A percentile compares a stretch with the other conserved stretches of the same genome.
These are phyloP conservation scores for Sphagnum magellanicum DNA, from an alignment of 228 moss, liverwort and hornwort species.

Conservation along the genomic window DNA sequence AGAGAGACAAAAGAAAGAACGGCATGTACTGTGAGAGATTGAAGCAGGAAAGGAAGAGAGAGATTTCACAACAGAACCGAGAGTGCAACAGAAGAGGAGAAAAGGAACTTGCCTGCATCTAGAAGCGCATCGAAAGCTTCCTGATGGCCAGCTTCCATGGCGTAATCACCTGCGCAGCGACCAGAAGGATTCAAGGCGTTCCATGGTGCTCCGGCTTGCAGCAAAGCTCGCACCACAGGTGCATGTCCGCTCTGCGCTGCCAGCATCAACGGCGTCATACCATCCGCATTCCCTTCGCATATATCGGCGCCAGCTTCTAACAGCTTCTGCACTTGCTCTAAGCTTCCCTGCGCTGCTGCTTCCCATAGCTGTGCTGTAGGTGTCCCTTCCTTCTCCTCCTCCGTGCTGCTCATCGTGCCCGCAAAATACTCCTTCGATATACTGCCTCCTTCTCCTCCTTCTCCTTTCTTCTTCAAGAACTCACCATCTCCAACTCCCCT, in stretches of 20 bases:
- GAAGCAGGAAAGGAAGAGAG: too few relatives aligned
- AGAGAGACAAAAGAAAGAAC: too few relatives aligned
- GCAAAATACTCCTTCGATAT: too few relatives aligned
- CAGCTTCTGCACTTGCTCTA: conserved; percentile 22
- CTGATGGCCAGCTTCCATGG: conserved; percentile 84
- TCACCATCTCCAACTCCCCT: too few relatives aligned
- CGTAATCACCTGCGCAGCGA: conserved; percentile 80
- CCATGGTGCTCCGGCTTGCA: conserved; percentile 90
- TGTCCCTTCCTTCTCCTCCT: too few relatives aligned
- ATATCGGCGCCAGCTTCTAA: conserved; percentile 25
- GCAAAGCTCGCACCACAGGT: conserved; percentile 39
- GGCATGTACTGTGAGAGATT: too few relatives aligned
- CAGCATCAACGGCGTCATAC: conserved; percentile 49
- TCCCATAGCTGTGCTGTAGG: conserved; percentile 12
- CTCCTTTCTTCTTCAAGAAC: too few relatives aligned
- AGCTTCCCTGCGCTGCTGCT: conserved; percentile 33
- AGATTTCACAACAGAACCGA: too few relatives aligned
- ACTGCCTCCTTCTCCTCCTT: too few relatives aligned
- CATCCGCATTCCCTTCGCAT: conserved; percentile 30
- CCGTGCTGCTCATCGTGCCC: too few relatives aligned
- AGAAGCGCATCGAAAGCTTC: conserved; percentile 71
- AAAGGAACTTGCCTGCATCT: conserved; percentile 47
- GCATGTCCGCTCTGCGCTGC: conserved; percentile 42
- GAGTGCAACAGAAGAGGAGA: too few relatives aligned
- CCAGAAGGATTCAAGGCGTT: conserved; percentile 66